Base-by-base conservation (phyloP, 2,329 filamentous ascomycete species). In the Calonectria honghensis region DNA sequence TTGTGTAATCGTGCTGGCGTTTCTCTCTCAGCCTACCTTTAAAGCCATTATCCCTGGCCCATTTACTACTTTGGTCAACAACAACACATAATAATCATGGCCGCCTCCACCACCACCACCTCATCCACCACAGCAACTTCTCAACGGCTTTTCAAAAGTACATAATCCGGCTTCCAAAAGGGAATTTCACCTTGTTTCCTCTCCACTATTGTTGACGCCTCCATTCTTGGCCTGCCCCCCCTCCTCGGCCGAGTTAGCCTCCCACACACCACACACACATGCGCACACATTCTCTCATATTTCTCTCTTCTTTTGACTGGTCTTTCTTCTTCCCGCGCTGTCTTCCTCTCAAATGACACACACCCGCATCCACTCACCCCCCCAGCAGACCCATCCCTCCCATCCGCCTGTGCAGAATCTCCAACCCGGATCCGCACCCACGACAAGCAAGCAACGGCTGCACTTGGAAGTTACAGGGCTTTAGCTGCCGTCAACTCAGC, bases 281-380 rank as follows among this genome's bases (percentile, higher is more conserved):
- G 29, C 54, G 37, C 61, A 61, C 52, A 51, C 64, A 54, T 64
- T 59, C 27, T 65, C 73, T 72, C 37, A 69, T 64, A 48, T 73
- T 73, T 68, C 73, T 54, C 68, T 74, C 65, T 74, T 69, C 72
- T 73, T 48, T 73, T 57, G 31, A 48, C 54, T 57, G 68, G 68
- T 45, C 45, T 61, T 52, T 74, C 72, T 74, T 68, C 57, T 63
- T 63, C 57, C 63, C 68, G 72, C 71, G 73, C 75, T 72, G 72
- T 68, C 48, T 70, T 75, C 59, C 64, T 70, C 29, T 51, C 41
- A 45, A 76, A 68, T 59, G 69, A 67, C 75, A 77, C 76, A 79
- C 75, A 52, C 72, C 52, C 54, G 57, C 72, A 51, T 67, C 74
- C 70, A 73, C 72, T 59, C 75, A 73, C 67, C 63, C 75, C 74